Conservation (phyloP, 768 basidiomycete genomes). For the Clavaria fumosa region DNA sequence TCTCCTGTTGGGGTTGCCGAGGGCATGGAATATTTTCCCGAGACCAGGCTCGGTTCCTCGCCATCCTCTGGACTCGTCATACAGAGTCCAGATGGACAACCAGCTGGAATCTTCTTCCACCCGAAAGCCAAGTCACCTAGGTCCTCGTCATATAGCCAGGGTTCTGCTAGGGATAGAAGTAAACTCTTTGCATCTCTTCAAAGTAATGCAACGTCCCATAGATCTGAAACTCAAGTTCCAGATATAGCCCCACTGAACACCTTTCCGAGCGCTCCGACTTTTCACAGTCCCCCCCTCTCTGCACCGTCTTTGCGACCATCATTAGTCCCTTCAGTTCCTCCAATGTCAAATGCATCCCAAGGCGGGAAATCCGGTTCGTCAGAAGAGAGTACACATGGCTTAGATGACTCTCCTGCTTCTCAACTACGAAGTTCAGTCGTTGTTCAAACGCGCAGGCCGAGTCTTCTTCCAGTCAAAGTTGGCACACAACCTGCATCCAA, state of each 20-base stretch:
- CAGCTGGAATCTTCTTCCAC: constrained; percentile 93
- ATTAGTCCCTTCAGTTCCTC: too few species aligned
- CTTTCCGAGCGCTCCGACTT: too few species aligned
- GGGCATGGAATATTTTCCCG: constrained; percentile 64
- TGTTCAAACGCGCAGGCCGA: constrained; percentile 1
- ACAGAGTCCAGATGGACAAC: constrained; percentile 85
- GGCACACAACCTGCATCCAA: too few species aligned
- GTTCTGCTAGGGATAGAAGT: constrained; percentile 34
- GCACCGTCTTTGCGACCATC: too few species aligned
- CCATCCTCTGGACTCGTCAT: constrained; percentile 81
- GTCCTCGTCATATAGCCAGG: constrained; percentile 21
- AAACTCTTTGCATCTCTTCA: constrained; percentile 19
- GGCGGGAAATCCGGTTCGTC: too few species aligned
- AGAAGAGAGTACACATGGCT: constrained; percentile 6
- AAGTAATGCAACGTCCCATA: too few species aligned
- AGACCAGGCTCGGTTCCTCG: constrained; percentile 54
- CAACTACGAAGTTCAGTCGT: neutral
- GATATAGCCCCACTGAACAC: constrained; percentile 3
- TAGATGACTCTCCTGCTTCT: constrained; percentile 3
- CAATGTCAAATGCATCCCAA: too few species aligned
- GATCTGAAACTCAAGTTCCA: constrained; percentile 3
- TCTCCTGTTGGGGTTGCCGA: constrained; percentile 63
- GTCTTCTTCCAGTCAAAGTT: too few species aligned
- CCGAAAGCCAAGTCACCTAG: constrained; percentile 38
- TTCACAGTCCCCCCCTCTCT: too few species aligned